These are phyloP conservation scores for Parachaetomium inaequale DNA, from an alignment of 495 filamentous ascomycete genomes.

Conservation along the genomic window DNA sequence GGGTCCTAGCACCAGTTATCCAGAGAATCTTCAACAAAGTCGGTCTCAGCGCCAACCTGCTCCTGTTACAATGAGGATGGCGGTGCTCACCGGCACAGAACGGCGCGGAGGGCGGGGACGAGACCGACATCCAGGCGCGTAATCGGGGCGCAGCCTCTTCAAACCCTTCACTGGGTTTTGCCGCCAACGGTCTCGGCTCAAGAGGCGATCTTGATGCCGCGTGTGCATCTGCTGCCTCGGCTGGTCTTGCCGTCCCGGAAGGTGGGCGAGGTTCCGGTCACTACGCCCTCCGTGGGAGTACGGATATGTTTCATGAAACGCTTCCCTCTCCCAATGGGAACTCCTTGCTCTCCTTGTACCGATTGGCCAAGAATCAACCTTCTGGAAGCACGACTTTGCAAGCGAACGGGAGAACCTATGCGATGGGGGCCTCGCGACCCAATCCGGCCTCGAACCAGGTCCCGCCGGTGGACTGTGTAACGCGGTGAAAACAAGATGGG, in stretches of 20 bases:
- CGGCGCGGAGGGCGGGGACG: too few species aligned
- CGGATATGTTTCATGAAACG: constrained; percentile 22
- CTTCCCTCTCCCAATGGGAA: background rate
- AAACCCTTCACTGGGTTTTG: background rate
- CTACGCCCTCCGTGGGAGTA: background rate
- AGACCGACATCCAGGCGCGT: constrained; percentile 2
- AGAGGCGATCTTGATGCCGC: constrained; percentile 1
- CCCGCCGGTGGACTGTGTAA: background rate
- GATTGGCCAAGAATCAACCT: constrained; percentile 6
- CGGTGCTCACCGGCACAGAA: too few species aligned
- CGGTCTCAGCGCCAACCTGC: constrained; percentile 4
- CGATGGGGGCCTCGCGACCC: background rate
- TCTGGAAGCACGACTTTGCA: background rate
- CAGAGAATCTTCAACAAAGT: background rate
- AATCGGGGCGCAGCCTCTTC: constrained; percentile 10
- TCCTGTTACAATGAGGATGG: background rate
- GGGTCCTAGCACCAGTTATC: background rate
- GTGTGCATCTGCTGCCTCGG: constrained; percentile 3
- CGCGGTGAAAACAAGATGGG: background rate
- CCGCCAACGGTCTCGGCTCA: constrained; percentile 2
- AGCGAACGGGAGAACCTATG: background rate
- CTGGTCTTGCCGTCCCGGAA: background rate
- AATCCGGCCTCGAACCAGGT: background rate
- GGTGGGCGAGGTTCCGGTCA: background rate
- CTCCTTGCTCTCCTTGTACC: background rate